Conservation (phyloP, 2,329 filamentous ascomycete species). For the Tolypocladium inflatum region DNA sequence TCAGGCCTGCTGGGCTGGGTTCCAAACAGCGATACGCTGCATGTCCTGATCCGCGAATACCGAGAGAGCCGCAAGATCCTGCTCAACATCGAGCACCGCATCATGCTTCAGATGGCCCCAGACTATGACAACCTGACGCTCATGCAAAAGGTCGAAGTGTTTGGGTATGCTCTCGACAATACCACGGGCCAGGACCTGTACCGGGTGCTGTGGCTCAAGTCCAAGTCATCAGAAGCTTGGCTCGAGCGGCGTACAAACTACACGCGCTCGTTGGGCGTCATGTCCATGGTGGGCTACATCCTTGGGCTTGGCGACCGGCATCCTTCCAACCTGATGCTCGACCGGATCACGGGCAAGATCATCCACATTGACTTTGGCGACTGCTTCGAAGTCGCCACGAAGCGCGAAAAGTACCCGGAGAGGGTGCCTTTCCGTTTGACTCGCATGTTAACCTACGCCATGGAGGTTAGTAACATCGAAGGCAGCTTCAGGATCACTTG, state of each 20-base stretch:
- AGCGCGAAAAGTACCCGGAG: conserved; percentile 97
- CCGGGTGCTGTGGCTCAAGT: conserved; percentile 96
- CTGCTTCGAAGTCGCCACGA: conserved; percentile 99
- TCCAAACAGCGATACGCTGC: conserved; percentile 92
- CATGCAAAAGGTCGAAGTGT: conserved; percentile 99
- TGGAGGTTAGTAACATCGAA: conserved; percentile 99
- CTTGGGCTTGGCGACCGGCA: conserved; percentile 93
- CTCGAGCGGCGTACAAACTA: conserved; percentile 97
- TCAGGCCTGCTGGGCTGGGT: conserved; percentile 95
- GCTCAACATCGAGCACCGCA: conserved; percentile 97
- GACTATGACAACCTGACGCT: conserved; percentile 98
- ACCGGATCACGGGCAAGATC: conserved; percentile 91
- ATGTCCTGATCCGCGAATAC: conserved; percentile 95
- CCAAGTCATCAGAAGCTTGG: conserved; percentile 96
- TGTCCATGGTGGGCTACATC: conserved; percentile 99
- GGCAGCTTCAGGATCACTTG: conserved; percentile 97
- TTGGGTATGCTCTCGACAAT: conserved; percentile 97
- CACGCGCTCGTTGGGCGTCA: conserved; percentile 90
- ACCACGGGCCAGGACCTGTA: conserved; percentile 98
- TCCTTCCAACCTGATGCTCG: conserved; percentile 95
- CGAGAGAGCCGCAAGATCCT: conserved; percentile 94
- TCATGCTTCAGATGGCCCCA: conserved; percentile 99
- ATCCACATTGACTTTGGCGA: conserved; percentile 99
- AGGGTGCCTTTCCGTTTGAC: conserved; percentile 95
- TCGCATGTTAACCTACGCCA: conserved; percentile 97